Evolutionary conservation across 2,329 filamentous ascomycete species (phyloP).

Genomic region (Diaporthe vexans): DNA sequence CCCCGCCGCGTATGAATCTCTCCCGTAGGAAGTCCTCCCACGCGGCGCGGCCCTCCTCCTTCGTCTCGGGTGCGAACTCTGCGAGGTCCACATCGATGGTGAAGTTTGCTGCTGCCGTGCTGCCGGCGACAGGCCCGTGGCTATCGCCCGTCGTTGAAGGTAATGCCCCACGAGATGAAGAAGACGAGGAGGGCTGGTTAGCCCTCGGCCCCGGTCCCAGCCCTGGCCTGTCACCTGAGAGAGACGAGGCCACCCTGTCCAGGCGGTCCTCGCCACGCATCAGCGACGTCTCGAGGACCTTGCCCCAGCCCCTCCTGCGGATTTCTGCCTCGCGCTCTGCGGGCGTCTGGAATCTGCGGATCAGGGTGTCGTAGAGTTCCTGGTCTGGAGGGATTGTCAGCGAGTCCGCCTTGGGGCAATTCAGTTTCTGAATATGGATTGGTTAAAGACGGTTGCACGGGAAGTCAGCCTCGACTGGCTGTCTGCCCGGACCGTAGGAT

Average conservation of each 20-base stretch:
- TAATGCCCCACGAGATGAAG: not conserved
- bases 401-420: not conserved
- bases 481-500: not conserved
- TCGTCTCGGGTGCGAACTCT: constrained; percentile 63
- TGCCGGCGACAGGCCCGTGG: not conserved
- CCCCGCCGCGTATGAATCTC: constrained; percentile 81
- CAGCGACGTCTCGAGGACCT: constrained; percentile 83
- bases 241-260: constrained; percentile 61
- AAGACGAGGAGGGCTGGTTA: not conserved
- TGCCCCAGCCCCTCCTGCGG: constrained; percentile 81
- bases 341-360: constrained; percentile 81
- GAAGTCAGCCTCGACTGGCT: not conserved
- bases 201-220: constrained; percentile 49
- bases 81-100: constrained; percentile 64
- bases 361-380: constrained; percentile 83
- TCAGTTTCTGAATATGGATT: not conserved
- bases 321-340: constrained; percentile 82
- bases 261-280: constrained; percentile 83
- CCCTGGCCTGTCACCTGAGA: constrained; percentile 58
- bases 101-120: constrained; percentile 42
- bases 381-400: constrained; percentile 67
- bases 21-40: constrained; percentile 82
- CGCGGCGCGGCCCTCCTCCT: constrained; percentile 75
- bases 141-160: not conserved
- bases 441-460: not conserved